Conservation (phyloP, 495 filamentous ascomycete species). For the Articulospora tetracladia region DNA sequence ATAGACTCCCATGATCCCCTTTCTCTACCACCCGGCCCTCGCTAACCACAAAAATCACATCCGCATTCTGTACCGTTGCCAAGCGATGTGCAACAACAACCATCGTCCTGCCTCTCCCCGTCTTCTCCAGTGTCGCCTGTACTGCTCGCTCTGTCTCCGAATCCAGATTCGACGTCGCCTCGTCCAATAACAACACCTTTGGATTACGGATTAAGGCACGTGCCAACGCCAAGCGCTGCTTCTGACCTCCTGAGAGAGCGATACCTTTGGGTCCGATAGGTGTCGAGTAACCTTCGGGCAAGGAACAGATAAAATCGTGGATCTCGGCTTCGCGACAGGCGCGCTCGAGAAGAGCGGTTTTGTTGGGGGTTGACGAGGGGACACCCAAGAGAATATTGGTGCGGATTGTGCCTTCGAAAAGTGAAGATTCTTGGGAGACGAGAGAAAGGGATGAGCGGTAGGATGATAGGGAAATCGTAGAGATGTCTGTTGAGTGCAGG, state of each 20-base stretch:
- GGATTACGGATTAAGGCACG: conserved; percentile 72
- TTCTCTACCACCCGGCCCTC: conserved; percentile 44
- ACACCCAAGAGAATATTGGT: conserved; percentile 58
- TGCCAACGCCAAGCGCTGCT: conserved; percentile 71
- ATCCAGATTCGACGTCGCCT: conserved; percentile 74
- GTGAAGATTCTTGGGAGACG: conserved; percentile 54
- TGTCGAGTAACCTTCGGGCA: conserved; percentile 52
- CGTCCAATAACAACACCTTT: conserved; percentile 66
- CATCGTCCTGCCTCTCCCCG: conserved; percentile 56
- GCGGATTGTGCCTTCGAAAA: conserved; percentile 57
- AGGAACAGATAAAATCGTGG: conserved; percentile 52
- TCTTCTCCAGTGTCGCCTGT: conserved; percentile 61
- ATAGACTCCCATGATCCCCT: conserved; percentile 45
- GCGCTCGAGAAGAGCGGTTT: conserved; percentile 43
- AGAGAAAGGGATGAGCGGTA: conserved; percentile 54
- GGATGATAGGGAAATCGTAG: conserved; percentile 35
- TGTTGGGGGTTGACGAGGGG: conserved; percentile 29
- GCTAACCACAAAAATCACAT: conserved; percentile 48
- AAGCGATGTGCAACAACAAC: conserved; percentile 66
- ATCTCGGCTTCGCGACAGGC: conserved; percentile 56
- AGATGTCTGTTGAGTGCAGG: conserved; percentile 44
- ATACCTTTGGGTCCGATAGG: conserved; percentile 58
- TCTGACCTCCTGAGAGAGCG: conserved; percentile 72
- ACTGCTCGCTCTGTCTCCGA: conserved; percentile 66
- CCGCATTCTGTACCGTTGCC: conserved; percentile 46